Evolutionary conservation across 106 monocot species (phyloP), one percentile per base, ranked within the genome.

Genomic region (Dendrobium catenatum): DNA sequence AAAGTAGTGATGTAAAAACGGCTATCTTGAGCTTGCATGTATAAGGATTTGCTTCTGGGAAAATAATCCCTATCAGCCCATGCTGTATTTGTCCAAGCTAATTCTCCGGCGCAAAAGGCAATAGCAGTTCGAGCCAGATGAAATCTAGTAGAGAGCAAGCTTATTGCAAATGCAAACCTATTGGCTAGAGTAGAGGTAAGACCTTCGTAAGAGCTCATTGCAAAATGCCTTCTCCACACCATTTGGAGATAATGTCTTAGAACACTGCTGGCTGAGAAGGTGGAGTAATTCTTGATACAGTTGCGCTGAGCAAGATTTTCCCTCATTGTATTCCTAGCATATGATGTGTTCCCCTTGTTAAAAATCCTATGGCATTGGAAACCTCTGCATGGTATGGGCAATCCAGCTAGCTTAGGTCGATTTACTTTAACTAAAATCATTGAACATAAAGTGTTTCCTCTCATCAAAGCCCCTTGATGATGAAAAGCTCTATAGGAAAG

Each of bases 81-180:
- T 48, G 87, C 79, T 27, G 48, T 79, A 66, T 88, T 81, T 31
- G 84, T 55, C 43, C 79, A 89, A 44, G 89, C 88, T n/a, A 89
- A 17, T 78, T 88, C 83, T n/a, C 95, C 87, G 42, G 85, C 76
- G 54, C 80, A 42, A 47, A 93, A 79, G 77, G 91, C 85, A 24
- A 93, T 56, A 76, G 91, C 42, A n/a, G 84, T 82, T 19, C 91
- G 96, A 75, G 90, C 82, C 31, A 93, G 16, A 17, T 91, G 83
- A 76, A 83, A 89, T 79, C 91, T 86, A 67, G 83, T 87, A 20
- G 88, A 81, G 46, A 84, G 78, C 47, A 96, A 85, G 80, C 87
- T 90, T 66, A 91, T 77, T 17, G 91, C 88, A 83, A 81, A 87
- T 11, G 91, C 86, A 26, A 88, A 74, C 82, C 81, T 85, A 70